These are phyloP conservation scores for Neopestalotiopsis rosae DNA, from an alignment of 2,329 filamentous ascomycete genomes.

Conservation along the genomic window DNA sequence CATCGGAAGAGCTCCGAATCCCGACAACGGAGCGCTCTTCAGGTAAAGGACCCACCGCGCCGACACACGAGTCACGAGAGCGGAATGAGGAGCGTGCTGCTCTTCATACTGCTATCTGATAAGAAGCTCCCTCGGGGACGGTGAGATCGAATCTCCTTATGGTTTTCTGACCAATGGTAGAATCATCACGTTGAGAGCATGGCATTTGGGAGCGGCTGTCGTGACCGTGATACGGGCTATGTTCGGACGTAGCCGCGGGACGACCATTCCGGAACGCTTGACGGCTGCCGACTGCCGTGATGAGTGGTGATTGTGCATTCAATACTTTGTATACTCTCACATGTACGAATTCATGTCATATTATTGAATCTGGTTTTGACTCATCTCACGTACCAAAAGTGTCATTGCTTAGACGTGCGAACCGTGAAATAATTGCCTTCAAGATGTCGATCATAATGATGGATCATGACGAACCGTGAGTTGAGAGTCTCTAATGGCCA, in stretches of 20 bases:
- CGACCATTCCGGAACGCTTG: not conserved
- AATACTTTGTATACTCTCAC: not conserved
- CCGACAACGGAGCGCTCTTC: not conserved
- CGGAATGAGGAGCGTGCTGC: not conserved
- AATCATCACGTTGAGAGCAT: not conserved
- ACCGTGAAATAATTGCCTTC: not conserved
- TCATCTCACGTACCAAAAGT: not conserved
- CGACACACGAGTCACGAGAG: not conserved
- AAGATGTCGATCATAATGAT: slow-evolving; percentile 14
- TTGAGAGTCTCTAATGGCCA: not conserved
- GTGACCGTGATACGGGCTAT: not conserved
- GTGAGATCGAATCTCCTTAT: not conserved
- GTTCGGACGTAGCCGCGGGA: not conserved
- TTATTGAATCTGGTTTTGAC: not conserved
- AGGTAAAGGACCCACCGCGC: not conserved
- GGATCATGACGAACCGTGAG: slow-evolving; percentile 11
- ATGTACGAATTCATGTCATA: not conserved
- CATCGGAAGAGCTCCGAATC: slow-evolving; percentile 8
- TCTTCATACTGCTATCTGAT: not conserved
- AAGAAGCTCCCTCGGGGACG: not conserved
- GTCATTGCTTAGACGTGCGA: not conserved
- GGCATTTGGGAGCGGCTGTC: not conserved
- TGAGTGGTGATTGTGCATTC: not conserved
- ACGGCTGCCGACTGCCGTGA: not conserved
- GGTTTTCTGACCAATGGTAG: not conserved